These are phyloP conservation scores for Candida tetrigidarum DNA, from an alignment of 1,139 yeast genomes.

Conservation along the genomic window DNA sequence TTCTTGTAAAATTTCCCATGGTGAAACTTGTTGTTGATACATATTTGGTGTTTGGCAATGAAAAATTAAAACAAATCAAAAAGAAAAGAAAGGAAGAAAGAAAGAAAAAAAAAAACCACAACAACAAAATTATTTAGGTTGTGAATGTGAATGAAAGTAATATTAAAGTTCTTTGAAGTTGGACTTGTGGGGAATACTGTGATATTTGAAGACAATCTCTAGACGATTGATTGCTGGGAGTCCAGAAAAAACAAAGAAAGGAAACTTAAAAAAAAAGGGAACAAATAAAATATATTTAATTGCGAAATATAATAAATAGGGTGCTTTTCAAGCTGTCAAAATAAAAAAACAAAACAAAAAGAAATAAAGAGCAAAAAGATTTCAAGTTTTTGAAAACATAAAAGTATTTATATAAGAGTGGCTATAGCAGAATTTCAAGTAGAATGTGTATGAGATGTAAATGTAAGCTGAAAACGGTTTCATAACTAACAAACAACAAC, in stretches of 20 bases:
- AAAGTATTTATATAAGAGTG: slow-evolving; percentile 1
- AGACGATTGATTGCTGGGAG: not conserved
- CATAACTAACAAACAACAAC: too few relatives aligned
- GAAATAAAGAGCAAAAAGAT: not conserved
- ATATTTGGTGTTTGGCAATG: not conserved
- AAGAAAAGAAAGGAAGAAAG: not conserved
- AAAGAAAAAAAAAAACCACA: not conserved
- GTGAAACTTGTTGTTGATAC: slow-evolving; percentile 7
- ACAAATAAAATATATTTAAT: not conserved
- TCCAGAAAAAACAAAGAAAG: not conserved
- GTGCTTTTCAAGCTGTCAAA: not conserved
- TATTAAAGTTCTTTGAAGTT: not conserved
- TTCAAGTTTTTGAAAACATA: not conserved
- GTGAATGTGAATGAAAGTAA: too few relatives aligned
- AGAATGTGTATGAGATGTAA: slow-evolving; percentile 3
- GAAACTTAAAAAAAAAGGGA: not conserved
- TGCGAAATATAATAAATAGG: not conserved
- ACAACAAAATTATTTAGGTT: too few relatives aligned
- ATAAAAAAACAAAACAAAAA: not conserved
- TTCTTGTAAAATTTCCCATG: slow-evolving; percentile 49
- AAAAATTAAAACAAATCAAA: not conserved
- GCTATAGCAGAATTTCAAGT: not conserved
- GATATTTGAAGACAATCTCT: not conserved
- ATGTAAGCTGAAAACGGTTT: not conserved
- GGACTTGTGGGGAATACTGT: not conserved